These are phyloP conservation scores for Gremmenia infestans DNA, from an alignment of 2,329 filamentous ascomycete genomes.

Conservation along the genomic window DNA sequence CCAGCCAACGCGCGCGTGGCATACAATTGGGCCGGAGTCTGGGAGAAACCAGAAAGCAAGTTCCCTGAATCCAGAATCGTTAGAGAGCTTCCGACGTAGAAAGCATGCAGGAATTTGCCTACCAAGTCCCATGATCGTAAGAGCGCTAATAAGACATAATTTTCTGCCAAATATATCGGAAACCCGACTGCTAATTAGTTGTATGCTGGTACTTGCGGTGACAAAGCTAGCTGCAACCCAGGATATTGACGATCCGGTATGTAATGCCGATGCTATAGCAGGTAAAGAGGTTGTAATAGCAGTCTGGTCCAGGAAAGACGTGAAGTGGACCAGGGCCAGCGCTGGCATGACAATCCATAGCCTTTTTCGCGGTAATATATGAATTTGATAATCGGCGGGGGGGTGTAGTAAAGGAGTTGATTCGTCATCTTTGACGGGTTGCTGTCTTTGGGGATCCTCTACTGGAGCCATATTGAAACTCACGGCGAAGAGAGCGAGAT, in stretches of 20 bases:
- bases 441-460: neutral
- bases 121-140: slow-evolving; percentile 6
- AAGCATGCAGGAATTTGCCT: too few relatives aligned
- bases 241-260: slow-evolving; percentile 1
- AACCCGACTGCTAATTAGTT: slow-evolving; percentile 8
- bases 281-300: slow-evolving; percentile 8
- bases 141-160: neutral
- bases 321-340: slow-evolving; percentile 10
- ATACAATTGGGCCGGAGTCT: slow-evolving; percentile 1
- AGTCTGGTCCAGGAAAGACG: slow-evolving; percentile 12
- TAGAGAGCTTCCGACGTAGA: neutral
- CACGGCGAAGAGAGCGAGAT: too few relatives aligned
- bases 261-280: slow-evolving; percentile 4
- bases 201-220: slow-evolving; percentile 5
- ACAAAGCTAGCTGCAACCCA: slow-evolving; percentile 10
- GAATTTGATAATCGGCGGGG: neutral
- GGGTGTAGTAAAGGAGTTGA: neutral
- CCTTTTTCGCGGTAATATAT: slow-evolving; percentile 1
- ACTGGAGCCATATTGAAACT: too few relatives aligned
- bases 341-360: slow-evolving; percentile 10
- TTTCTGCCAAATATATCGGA: slow-evolving; percentile 15
- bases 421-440: neutral
- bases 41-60: slow-evolving; percentile 9
- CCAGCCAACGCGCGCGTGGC: slow-evolving; percentile 5
- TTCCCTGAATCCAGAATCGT: slow-evolving; percentile 8